Percentiles rank a stretch among this genome's conserved stretches.
Conservation (phyloP, 768 basidiomycete species). For the Collybiopsis confluens region DNA sequence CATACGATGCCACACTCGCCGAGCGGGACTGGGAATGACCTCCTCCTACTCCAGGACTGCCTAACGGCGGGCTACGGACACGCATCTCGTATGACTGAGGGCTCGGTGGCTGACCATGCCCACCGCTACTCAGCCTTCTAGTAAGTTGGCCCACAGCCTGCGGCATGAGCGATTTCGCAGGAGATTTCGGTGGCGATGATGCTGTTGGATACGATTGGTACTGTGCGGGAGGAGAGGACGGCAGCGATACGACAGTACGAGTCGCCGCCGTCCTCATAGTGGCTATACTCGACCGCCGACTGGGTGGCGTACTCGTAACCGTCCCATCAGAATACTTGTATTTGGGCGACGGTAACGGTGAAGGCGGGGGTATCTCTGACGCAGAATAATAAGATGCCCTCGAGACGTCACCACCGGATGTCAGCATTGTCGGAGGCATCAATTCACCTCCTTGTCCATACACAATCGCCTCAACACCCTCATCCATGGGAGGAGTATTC, state of each 20-base stretch:
- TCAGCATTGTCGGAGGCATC: constrained; percentile 5
- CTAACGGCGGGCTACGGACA: constrained; percentile 25
- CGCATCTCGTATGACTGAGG: constrained; percentile 35
- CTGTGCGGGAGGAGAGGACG: constrained; percentile 14
- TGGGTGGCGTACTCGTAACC: constrained; percentile 39
- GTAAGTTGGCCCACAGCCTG: constrained; percentile 1
- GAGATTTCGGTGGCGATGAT: constrained; percentile 18
- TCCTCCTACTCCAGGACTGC: not conserved
- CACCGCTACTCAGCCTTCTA: constrained; percentile 10
- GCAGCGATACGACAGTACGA: not conserved
- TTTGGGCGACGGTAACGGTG: constrained; percentile 52
- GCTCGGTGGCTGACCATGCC: constrained; percentile 1
- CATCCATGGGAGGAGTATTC: constrained; percentile 35
- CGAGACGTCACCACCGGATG: constrained; percentile 20
- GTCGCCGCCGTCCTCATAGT: constrained; percentile 15
- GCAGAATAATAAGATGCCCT: constrained; percentile 66
- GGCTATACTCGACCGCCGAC: constrained; percentile 32
- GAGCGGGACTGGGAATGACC: not conserved
- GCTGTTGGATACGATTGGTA: constrained; percentile 7
- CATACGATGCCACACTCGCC: constrained; percentile 29
- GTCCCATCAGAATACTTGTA: constrained; percentile 45
- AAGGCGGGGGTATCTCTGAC: constrained; percentile 59
- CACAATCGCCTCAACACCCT: constrained; percentile 19
- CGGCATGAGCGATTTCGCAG: constrained; percentile 5
- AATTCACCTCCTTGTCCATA: constrained; percentile 12